Conservation (phyloP, 139 green algal species). For the Chlorella sp. region DNA sequence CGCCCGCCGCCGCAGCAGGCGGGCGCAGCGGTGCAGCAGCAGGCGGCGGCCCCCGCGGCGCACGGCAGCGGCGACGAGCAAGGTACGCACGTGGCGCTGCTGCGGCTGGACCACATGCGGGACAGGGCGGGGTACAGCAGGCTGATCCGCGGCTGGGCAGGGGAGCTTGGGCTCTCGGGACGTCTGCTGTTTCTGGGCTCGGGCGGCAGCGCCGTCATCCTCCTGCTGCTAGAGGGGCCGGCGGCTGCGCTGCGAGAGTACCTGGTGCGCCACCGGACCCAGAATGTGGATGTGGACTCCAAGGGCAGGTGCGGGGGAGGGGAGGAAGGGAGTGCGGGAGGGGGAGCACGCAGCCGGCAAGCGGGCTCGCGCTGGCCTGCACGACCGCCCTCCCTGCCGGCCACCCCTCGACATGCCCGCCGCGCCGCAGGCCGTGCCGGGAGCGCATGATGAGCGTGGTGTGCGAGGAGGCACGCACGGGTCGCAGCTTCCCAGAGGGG, state of each 20-base stretch:
- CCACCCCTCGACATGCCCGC: neutral
- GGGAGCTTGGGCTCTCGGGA: constrained; percentile 39
- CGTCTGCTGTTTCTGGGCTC: constrained; percentile 40
- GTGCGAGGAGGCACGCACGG: too few species aligned
- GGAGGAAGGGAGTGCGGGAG: neutral
- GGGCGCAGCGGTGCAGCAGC: neutral
- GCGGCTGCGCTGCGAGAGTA: constrained; percentile 12
- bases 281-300: constrained; percentile 43
- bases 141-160: constrained; percentile 25
- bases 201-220: constrained; percentile 20
- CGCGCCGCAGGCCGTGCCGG: neutral
- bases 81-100: constrained; percentile 11
- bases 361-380: neutral
- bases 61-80: too few species aligned
- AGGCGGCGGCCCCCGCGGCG: neutral
- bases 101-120: constrained; percentile 49
- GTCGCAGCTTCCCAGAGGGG: too few species aligned
- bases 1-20: neutral
- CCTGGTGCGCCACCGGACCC: constrained; percentile 35
- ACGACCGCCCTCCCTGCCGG: neutral
- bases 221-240: constrained; percentile 31
- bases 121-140: constrained; percentile 24
- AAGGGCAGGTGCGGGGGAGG: constrained; percentile 3
- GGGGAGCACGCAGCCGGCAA: neutral
- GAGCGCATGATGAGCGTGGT: constrained; percentile 19